Percentiles rank a stretch among this genome's conserved stretches.
Conservation (phyloP, 2,329 filamentous ascomycete species). For the Sporothrix inflata region DNA sequence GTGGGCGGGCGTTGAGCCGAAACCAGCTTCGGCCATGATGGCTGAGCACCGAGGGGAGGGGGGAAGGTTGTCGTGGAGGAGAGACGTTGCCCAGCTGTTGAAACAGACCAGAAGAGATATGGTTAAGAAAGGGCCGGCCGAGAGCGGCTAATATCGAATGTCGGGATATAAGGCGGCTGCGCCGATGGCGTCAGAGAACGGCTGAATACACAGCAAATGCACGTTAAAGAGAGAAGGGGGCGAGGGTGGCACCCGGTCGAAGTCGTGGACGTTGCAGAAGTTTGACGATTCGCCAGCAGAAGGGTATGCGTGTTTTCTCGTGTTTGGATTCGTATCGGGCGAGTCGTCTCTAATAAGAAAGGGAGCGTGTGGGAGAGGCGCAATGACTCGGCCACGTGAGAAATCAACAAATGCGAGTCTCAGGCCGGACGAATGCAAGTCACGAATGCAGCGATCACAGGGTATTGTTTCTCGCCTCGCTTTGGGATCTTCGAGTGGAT, state of each 20-base stretch:
- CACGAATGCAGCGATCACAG: slow-evolving; percentile 17
- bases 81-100: not conserved
- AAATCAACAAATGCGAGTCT: slow-evolving; percentile 11
- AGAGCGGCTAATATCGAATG: slow-evolving; percentile 4
- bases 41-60: not conserved
- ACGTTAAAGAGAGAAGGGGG: not conserved
- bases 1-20: not conserved
- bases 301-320: not conserved
- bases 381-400: slow-evolving; percentile 4
- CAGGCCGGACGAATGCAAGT: not conserved
- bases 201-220: slow-evolving; percentile 1
- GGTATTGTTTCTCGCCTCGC: not conserved
- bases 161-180: not conserved
- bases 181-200: slow-evolving; percentile 11
- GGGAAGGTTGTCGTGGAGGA: not conserved
- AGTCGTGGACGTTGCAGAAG: not conserved
- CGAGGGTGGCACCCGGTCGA: not conserved
- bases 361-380: not conserved
- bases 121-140: not conserved
- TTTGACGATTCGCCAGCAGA: not conserved
- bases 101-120: not conserved
- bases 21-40: slow-evolving; percentile 25
- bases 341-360: not conserved
- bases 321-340: not conserved
- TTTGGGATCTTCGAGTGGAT: not conserved